phyloP scores from a whole-genome alignment of 495 filamentous ascomycete species.

The Tuber calosporum region DNA sequence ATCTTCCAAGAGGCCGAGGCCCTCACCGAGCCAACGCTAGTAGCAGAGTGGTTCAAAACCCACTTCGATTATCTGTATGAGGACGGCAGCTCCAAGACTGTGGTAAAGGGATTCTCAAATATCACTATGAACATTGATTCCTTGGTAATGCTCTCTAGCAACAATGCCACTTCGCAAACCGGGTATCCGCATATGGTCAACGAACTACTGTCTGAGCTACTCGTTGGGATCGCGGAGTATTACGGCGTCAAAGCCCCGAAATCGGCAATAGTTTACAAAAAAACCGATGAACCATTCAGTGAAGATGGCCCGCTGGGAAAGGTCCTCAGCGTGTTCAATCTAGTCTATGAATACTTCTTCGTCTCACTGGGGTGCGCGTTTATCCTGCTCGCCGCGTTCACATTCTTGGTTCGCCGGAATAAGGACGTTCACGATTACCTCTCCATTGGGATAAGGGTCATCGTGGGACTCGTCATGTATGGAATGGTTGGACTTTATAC shows the following conservation, averaged over 20 bases:
- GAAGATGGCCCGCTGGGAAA: constrained; percentile 10
- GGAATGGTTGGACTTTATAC: constrained; percentile 21
- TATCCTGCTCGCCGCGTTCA: constrained; percentile 33
- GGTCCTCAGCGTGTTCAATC: constrained; percentile 19
- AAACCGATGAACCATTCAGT: not conserved
- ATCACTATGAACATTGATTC: constrained; percentile 14
- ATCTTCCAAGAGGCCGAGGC: not conserved
- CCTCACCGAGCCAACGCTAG: not conserved
- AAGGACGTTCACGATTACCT: constrained; percentile 40
- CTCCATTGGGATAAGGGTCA: constrained; percentile 27
- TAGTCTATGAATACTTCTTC: constrained; percentile 39
- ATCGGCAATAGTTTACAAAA: not conserved
- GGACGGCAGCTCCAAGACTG: constrained; percentile 28
- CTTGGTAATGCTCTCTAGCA: not conserved
- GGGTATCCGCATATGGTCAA: constrained; percentile 14
- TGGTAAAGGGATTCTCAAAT: constrained; percentile 20
- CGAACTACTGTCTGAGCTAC: constrained; percentile 12
- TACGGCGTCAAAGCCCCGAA: constrained; percentile 32
- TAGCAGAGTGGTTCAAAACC: not conserved
- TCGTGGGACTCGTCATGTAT: constrained; percentile 14
- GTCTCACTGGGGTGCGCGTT: constrained; percentile 24
- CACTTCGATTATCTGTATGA: constrained; percentile 17
- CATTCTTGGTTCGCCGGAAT: constrained; percentile 31
- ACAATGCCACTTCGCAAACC: not conserved
- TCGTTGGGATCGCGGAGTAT: constrained; percentile 23